These are phyloP conservation scores for Tetracladium maxilliforme DNA, from an alignment of 2,329 filamentous ascomycete genomes.

Conservation along the genomic window DNA sequence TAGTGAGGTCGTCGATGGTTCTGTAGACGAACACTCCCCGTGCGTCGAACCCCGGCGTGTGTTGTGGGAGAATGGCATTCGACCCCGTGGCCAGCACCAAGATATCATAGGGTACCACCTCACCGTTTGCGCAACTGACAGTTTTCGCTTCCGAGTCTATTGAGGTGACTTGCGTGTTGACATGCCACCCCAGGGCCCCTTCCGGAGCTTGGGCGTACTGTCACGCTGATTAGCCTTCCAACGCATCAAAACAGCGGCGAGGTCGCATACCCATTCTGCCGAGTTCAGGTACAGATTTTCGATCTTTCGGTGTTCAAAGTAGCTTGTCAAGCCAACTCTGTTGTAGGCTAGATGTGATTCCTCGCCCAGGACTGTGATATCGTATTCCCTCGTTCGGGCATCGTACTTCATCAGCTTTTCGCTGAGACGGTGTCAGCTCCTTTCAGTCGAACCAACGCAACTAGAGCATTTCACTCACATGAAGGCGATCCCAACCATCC, in stretches of 20 bases:
- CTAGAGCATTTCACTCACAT: constrained; percentile 42
- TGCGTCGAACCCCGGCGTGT: constrained; percentile 66
- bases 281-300: constrained; percentile 85
- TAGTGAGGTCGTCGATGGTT: constrained; percentile 68
- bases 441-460: neutral
- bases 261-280: constrained; percentile 55
- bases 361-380: constrained; percentile 75
- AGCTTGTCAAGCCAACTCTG: constrained; percentile 75
- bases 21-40: constrained; percentile 81
- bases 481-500: constrained; percentile 84
- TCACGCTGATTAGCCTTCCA: neutral
- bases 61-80: constrained; percentile 53
- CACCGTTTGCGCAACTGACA: constrained; percentile 56
- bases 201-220: constrained; percentile 54
- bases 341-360: constrained; percentile 84
- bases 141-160: constrained; percentile 50
- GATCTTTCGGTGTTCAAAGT: constrained; percentile 74
- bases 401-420: constrained; percentile 85
- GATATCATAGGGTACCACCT: constrained; percentile 60
- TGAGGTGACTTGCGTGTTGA: constrained; percentile 60
- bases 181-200: constrained; percentile 56
- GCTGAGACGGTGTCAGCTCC: constrained; percentile 25
- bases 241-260: neutral
- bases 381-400: constrained; percentile 58
- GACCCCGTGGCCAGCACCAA: constrained; percentile 79